These are phyloP conservation scores for Mucor lusitanicus DNA, from an alignment of 371 early-diverging fungal genomes.

Conservation along the genomic window DNA sequence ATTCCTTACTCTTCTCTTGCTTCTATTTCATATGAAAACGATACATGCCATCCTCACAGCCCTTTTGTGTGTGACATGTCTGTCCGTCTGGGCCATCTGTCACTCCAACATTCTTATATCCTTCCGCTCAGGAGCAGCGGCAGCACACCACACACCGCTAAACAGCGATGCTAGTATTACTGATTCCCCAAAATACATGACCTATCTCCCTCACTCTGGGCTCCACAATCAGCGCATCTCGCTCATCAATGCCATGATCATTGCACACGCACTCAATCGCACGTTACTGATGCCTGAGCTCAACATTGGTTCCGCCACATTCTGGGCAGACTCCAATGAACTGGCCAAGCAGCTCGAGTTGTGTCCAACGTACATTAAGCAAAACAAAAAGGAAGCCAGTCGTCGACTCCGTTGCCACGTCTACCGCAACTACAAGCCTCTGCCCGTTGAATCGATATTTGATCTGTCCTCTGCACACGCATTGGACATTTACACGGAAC, in stretches of 20 bases:
- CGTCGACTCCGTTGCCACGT: background rate
- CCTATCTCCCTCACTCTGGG: constrained; percentile 64
- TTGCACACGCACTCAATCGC: constrained; percentile 58
- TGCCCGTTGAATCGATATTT: constrained; percentile 32
- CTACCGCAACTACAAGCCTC: constrained; percentile 36
- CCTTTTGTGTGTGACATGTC: background rate
- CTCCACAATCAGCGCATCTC: constrained; percentile 61
- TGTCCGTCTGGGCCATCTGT: background rate
- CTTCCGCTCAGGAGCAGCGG: background rate
- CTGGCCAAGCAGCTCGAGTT: background rate
- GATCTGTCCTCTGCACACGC: constrained; percentile 22
- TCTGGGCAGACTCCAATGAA: constrained; percentile 27
- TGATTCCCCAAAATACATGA: constrained; percentile 34
- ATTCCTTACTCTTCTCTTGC: too few relatives aligned
- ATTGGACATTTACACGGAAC: background rate
- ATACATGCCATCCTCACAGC: background rate
- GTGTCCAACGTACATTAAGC: background rate
- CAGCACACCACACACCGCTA: background rate
- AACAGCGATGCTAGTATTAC: background rate
- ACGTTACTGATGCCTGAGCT: constrained; percentile 55
- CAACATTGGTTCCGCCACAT: constrained; percentile 40
- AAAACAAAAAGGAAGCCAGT: constrained; percentile 11
- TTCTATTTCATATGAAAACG: background rate
- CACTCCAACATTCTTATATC: background rate
- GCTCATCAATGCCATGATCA: constrained; percentile 55